phyloP scores from a whole-genome alignment of 768 basidiomycete genomes.

The Coprinellus aureogranulatus region DNA sequence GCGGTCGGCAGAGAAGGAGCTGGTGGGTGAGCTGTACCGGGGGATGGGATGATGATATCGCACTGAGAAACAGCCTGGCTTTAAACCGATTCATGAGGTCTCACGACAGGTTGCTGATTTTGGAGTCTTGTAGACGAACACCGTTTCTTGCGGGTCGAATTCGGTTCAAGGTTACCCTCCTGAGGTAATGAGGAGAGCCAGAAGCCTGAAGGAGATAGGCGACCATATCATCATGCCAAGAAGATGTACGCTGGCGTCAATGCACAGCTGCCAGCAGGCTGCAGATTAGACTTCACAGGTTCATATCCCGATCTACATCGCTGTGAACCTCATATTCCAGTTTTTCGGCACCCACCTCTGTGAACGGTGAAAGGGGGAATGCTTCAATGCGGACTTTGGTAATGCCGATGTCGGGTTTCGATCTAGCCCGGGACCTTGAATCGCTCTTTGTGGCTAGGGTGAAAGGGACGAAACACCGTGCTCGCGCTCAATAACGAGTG shows the following conservation, averaged over 20 bases:
- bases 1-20: background rate
- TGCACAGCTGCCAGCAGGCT: background rate
- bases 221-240: conserved; percentile 6
- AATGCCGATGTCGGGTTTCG: too few relatives aligned
- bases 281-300: background rate
- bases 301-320: background rate
- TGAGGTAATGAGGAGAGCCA: background rate
- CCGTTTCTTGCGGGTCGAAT: conserved; percentile 3
- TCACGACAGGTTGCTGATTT: background rate
- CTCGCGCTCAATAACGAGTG: too few relatives aligned
- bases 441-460: too few relatives aligned
- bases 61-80: background rate
- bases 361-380: too few relatives aligned
- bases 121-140: background rate
- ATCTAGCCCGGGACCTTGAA: too few relatives aligned
- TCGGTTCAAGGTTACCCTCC: conserved; percentile 8
- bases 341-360: too few relatives aligned
- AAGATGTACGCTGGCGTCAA: conserved; percentile 5
- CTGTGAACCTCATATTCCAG: too few relatives aligned
- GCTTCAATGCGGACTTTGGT: too few relatives aligned
- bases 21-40: background rate
- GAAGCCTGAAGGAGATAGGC: conserved; percentile 4
- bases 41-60: background rate
- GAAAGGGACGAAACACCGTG: too few relatives aligned
- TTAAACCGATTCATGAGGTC: background rate